Conservation (phyloP, 768 basidiomycete species). For the Neoboletus brunneissimus region DNA sequence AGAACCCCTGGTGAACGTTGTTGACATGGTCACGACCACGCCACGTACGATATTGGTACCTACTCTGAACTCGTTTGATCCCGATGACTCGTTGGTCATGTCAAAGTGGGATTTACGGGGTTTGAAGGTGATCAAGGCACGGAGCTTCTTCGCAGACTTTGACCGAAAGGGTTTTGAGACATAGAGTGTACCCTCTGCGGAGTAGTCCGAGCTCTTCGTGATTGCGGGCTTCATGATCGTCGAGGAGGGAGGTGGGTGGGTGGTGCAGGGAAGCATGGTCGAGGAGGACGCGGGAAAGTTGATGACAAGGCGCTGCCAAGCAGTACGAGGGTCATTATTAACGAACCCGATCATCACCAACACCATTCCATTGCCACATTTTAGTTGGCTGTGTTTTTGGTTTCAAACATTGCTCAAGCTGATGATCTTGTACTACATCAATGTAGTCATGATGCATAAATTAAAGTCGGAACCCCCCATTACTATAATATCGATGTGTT, state of each 20-base stretch:
- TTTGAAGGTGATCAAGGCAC: constrained; percentile 81
- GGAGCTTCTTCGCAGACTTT: constrained; percentile 68
- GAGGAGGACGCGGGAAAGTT: constrained; percentile 11
- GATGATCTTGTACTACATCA: background rate
- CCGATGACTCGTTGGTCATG: constrained; percentile 67
- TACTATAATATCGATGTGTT: no score
- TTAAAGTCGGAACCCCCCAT: background rate
- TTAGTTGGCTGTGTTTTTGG: background rate
- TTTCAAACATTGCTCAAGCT: background rate
- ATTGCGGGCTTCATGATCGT: constrained; percentile 14
- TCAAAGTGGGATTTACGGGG: constrained; percentile 88
- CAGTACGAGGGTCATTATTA: background rate
- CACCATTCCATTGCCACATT: background rate
- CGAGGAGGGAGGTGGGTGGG: background rate
- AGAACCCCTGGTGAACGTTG: constrained; percentile 67
- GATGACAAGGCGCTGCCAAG: constrained; percentile 1
- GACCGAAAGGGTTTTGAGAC: constrained; percentile 77
- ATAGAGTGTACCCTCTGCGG: constrained; percentile 64
- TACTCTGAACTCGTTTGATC: constrained; percentile 83
- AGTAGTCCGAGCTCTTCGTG: constrained; percentile 30
- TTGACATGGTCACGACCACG: constrained; percentile 3
- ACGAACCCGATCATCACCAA: background rate
- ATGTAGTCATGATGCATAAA: background rate
- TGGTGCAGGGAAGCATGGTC: constrained; percentile 7
- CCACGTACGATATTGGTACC: constrained; percentile 1